phyloP scores from a whole-genome alignment of 306 rosid species.

The Medicago arabica region DNA sequence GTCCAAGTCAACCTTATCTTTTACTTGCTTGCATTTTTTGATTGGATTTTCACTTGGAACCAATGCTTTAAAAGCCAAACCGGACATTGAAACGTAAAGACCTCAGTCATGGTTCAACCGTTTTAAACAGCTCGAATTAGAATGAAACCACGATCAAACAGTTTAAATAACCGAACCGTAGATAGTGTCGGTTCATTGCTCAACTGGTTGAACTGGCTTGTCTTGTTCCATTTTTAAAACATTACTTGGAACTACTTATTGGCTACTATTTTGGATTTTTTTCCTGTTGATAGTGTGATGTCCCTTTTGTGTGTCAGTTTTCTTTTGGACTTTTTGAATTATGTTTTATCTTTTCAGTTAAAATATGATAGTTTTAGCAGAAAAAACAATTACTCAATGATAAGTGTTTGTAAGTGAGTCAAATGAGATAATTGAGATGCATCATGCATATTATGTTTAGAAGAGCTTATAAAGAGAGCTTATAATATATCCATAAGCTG shows the following conservation, averaged over 20 bases:
- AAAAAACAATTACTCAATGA: no score
- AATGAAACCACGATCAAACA: background rate
- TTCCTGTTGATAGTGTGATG: background rate
- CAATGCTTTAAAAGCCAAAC: background rate
- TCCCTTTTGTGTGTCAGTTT: background rate
- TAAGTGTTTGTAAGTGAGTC: no score
- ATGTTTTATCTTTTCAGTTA: background rate
- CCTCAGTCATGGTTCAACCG: background rate
- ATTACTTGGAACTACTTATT: background rate
- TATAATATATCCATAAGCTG: no score
- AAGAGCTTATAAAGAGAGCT: no score
- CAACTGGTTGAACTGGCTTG: background rate
- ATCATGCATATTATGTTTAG: no score
- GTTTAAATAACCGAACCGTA: background rate
- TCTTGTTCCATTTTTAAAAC: background rate
- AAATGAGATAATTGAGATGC: no score
- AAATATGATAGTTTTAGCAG: background rate
- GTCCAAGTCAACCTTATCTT: background rate
- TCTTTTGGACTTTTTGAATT: background rate
- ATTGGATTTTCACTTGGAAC: constrained; percentile 6
- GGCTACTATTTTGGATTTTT: background rate
- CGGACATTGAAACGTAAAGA: no score
- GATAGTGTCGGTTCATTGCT: no score
- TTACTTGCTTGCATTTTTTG: constrained; percentile 4
- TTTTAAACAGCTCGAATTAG: no score